Conservation (phyloP, 352 stramenopile genomes). For the Phytophthora pinifolia region DNA sequence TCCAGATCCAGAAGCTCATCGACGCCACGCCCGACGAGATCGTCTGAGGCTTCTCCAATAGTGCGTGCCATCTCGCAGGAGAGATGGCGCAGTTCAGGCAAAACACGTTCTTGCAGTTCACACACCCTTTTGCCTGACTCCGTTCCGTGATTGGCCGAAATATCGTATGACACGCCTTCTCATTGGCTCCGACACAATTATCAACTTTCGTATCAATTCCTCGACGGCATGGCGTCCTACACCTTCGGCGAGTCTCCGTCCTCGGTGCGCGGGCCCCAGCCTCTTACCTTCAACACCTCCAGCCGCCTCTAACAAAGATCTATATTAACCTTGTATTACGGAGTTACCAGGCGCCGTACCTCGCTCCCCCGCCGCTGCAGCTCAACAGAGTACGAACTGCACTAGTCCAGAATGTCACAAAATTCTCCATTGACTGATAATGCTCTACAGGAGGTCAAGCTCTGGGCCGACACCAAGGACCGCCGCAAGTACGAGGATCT, state of each 20-base stretch:
- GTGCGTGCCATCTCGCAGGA: background rate
- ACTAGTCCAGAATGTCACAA: too few relatives aligned
- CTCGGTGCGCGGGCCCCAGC: slow-evolving; percentile 8
- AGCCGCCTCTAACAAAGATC: background rate
- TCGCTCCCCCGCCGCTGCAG: slow-evolving; percentile 21
- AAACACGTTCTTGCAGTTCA: slow-evolving; percentile 9
- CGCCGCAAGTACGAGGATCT: slow-evolving; percentile 87
- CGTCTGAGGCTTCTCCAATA: slow-evolving; percentile 26
- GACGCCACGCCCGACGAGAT: slow-evolving; percentile 66
- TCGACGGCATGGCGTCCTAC: slow-evolving; percentile 26
- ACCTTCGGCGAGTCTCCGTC: slow-evolving; percentile 27
- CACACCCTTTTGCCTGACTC: background rate
- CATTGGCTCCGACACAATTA: slow-evolving; percentile 20
- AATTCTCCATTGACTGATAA: too few relatives aligned
- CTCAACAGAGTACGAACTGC: slow-evolving; percentile 30
- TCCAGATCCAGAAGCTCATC: slow-evolving; percentile 92
- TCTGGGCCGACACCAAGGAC: slow-evolving; percentile 86
- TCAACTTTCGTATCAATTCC: slow-evolving; percentile 3
- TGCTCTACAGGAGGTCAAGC: slow-evolving; percentile 60
- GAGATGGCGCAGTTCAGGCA: slow-evolving; percentile 9
- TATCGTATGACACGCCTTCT: slow-evolving; percentile 15
- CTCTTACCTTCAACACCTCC: background rate
- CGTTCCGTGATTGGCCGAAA: slow-evolving; percentile 22
- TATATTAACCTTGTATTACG: too few relatives aligned
- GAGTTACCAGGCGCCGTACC: slow-evolving; percentile 28